These are phyloP conservation scores for Saraca asoca DNA, from an alignment of 331 rosid species.

Conservation along the genomic window DNA sequence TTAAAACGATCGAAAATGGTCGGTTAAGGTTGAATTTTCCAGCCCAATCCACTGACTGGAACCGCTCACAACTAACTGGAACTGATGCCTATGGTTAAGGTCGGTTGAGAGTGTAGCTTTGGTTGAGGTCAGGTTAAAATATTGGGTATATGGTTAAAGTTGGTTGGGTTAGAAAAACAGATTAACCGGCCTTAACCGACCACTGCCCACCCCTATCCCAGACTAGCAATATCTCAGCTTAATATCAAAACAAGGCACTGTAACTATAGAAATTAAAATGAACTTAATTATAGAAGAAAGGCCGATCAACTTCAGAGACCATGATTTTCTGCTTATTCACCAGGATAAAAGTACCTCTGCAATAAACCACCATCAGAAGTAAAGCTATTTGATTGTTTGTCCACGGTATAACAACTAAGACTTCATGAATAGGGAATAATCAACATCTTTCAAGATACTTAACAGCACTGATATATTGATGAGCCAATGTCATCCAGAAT, in stretches of 20 bases:
- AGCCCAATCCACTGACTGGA: too few species aligned
- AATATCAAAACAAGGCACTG: conserved; percentile 20
- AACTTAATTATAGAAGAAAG: background rate
- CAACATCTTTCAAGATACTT: background rate
- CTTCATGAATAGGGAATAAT: background rate
- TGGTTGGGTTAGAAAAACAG: too few species aligned
- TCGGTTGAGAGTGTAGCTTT: too few species aligned
- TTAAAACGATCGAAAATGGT: too few species aligned
- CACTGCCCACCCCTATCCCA: too few species aligned
- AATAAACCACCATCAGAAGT: conserved; percentile 1
- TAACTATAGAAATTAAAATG: conserved; percentile 2
- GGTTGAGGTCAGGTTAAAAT: too few species aligned
- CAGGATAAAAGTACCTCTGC: background rate
- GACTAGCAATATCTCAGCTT: background rate
- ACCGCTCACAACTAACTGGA: too few species aligned
- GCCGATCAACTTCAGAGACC: background rate
- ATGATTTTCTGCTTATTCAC: background rate
- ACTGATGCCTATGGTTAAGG: too few species aligned
- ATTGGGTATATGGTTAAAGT: too few species aligned
- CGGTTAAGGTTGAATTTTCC: too few species aligned
- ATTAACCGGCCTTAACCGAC: too few species aligned
- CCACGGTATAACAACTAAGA: conserved; percentile 14
- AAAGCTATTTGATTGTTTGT: background rate
- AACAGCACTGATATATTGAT: background rate
- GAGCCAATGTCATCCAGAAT: background rate